phyloP scores from a whole-genome alignment of 345 rosid species.

The Crucihimalaya himalaica region DNA sequence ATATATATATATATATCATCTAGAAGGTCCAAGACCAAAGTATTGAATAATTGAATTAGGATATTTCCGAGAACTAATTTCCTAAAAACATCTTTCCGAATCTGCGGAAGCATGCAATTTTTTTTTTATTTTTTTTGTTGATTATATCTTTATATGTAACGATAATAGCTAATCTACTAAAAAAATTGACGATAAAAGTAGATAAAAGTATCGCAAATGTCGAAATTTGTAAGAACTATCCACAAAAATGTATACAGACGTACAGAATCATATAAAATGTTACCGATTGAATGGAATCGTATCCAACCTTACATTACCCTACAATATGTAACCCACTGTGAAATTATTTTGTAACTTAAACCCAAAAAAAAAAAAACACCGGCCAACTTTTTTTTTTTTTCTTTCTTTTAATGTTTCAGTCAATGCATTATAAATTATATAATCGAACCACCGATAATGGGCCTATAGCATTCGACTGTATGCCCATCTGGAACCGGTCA shows the following conservation, averaged over 20 bases:
- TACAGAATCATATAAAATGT: no score
- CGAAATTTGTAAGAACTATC: background rate
- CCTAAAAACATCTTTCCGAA: background rate
- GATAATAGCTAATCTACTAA: no score
- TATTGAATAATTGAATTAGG: background rate
- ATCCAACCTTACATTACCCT: background rate
- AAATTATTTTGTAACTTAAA: background rate
- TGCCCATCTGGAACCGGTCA: constrained; percentile 9
- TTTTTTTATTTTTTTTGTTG: no score
- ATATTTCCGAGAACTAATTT: background rate
- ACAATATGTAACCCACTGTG: no score
- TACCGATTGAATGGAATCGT: background rate
- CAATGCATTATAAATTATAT: background rate
- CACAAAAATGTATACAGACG: background rate
- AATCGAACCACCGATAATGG: background rate
- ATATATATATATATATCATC: background rate
- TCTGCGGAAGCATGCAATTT: background rate
- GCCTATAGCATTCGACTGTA: background rate
- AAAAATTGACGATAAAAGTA: no score
- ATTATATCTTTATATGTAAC: no score
- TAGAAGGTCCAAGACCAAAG: background rate
- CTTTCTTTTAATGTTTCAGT: background rate
- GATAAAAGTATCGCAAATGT: background rate
- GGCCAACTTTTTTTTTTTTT: background rate
- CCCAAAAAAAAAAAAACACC: background rate